Base-by-base conservation (phyloP, 495 filamentous ascomycete genomes). In the Xylaria castorea region DNA sequence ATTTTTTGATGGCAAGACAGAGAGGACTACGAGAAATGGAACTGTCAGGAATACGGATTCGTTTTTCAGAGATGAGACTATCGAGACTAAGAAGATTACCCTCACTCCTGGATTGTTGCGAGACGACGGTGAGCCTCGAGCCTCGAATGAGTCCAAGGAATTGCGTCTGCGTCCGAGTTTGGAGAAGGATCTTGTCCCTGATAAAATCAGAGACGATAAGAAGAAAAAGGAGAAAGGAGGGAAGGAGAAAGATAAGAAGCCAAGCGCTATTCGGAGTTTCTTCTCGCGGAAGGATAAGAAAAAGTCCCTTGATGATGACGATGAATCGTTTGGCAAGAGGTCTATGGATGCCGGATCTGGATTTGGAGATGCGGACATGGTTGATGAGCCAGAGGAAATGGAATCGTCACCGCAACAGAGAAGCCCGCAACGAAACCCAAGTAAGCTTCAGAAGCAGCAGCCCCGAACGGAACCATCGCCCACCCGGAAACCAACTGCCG, bases 251-350 rank as follows among this genome's bases (percentile, higher is more conserved):
- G 93, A 97, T 70, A 97, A 97, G 85, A 97, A 96, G 78, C 86
- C 90, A 18, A 93, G 94, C 62, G 97, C 95, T 82, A 90, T 99
- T 62, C 94, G 94, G 76, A 95, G 94, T 51, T 87, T 98, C 75
- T 99, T 99, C 87, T 98, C 97, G 77, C 87, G 94, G 68, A 97
- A 97, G 76, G 93, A 97, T 74, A 97, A 94, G 85, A 98, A 93
- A 79, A 84, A 83, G 67, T 92, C 91, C 74, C 81, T 85, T 55
- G 84, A 86, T 11, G 92, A 93, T 63, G 90, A 93, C 57, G 92
- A 92, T 65, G 84, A 87, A 12, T 92, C 93, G 68, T 82, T 86
- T 22, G 89, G 92, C 69, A 93, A 91, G 79, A 83, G 87, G 58
- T 91, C 90, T 0, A 71, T 85, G 68, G 87, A 87, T 58, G 78